Conservation (phyloP, 768 basidiomycete genomes). For the Hemileccinum impolitum region DNA sequence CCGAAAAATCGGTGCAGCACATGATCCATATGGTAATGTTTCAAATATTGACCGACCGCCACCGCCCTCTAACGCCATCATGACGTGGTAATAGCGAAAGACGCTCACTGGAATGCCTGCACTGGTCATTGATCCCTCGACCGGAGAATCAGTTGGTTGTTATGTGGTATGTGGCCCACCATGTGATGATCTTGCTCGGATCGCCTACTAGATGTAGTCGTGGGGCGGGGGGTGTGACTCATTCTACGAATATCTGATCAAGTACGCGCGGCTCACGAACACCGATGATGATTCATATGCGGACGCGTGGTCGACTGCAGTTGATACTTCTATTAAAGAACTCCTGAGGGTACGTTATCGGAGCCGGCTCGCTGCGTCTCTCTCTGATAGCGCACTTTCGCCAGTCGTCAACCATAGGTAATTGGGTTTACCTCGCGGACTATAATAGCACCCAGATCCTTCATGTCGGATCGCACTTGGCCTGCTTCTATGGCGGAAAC, state of each 20-base stretch:
- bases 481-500: slow-evolving; percentile 76
- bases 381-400: neutral
- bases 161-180: slow-evolving; percentile 46
- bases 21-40: slow-evolving; percentile 43
- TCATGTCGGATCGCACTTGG: slow-evolving; percentile 69
- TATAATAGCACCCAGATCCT: slow-evolving; percentile 46
- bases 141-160: slow-evolving; percentile 49
- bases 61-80: neutral
- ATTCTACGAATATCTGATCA: slow-evolving; percentile 77
- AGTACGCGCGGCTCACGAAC: slow-evolving; percentile 63
- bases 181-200: neutral
- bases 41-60: neutral
- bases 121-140: slow-evolving; percentile 53
- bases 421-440: slow-evolving; percentile 64
- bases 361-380: rapidly evolving
- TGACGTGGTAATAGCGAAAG: slow-evolving; percentile 9
- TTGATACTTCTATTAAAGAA: slow-evolving; percentile 65
- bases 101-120: slow-evolving; percentile 49
- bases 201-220: slow-evolving; percentile 38
- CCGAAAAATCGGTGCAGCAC: slow-evolving; percentile 47
- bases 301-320: slow-evolving; percentile 67
- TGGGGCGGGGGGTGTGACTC: slow-evolving; percentile 72
- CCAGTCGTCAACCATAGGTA: slow-evolving; percentile 62
- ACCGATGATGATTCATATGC: slow-evolving; percentile 60
- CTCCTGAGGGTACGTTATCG: slow-evolving; percentile 46